Evolutionary conservation across 306 rosid species (phyloP).

Genomic region (Oemleria cerasiformis): DNA sequence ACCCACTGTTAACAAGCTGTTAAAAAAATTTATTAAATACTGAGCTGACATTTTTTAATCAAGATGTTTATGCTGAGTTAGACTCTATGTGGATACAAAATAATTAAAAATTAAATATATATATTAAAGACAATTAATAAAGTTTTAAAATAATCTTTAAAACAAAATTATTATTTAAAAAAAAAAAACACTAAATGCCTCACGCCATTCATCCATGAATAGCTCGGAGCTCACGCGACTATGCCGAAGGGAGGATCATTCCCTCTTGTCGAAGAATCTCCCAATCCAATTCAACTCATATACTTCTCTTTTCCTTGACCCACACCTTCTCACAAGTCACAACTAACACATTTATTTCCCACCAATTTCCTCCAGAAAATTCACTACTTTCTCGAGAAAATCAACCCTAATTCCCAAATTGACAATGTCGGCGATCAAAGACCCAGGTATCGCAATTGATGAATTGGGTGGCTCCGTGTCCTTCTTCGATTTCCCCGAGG

Average conservation of each 20-base stretch:
- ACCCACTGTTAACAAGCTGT: too few relatives aligned
- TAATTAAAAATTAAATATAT: too few relatives aligned
- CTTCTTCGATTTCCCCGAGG: slow-evolving; percentile 78
- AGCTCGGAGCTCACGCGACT: too few relatives aligned
- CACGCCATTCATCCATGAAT: too few relatives aligned
- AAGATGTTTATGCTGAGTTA: too few relatives aligned
- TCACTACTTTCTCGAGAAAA: slow-evolving; percentile 6
- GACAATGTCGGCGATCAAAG: slow-evolving; percentile 37
- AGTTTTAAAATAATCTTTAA: too few relatives aligned
- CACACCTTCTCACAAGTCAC: background rate
- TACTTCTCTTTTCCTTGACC: background rate
- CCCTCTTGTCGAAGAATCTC: background rate
- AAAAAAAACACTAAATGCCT: too few relatives aligned
- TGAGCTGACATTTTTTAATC: too few relatives aligned
- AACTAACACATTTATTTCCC: background rate
- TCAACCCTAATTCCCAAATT: background rate
- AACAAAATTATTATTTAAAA: too few relatives aligned
- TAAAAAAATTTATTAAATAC: too few relatives aligned
- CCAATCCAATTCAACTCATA: background rate
- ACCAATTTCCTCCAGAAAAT: background rate
- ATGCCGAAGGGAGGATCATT: background rate
- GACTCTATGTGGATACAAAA: too few relatives aligned
- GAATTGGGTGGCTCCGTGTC: slow-evolving; percentile 30
- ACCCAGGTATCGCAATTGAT: slow-evolving; percentile 13
- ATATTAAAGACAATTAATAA: too few relatives aligned